These are phyloP conservation scores for Acanthamoeba quina DNA, from an alignment of 208 protist species.

Conservation along the genomic window DNA sequence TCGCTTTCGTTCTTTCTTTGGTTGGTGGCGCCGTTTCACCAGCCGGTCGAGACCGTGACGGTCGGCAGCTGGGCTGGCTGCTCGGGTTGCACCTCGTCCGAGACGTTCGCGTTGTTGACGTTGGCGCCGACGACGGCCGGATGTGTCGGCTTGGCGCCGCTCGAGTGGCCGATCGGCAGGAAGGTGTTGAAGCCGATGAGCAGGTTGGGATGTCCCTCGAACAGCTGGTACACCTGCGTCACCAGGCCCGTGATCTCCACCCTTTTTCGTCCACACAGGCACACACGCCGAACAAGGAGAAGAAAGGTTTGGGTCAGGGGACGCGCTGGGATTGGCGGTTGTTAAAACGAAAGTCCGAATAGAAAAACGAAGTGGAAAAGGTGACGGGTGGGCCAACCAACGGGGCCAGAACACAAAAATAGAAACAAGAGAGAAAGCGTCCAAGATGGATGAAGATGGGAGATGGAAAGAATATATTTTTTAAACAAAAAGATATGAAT, in stretches of 20 bases:
- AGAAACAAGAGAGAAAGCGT: not conserved
- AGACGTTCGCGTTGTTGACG: too few relatives aligned
- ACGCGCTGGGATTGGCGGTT: too few relatives aligned
- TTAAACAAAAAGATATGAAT: not conserved
- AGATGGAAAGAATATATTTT: not conserved
- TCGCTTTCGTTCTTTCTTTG: not conserved
- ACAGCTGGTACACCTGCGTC: constrained; percentile 58
- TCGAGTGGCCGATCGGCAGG: constrained; percentile 29
- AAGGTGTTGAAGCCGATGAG: constrained; percentile 68
- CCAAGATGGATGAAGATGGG: not conserved
- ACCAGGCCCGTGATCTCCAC: constrained; percentile 23
- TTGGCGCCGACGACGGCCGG: not conserved
- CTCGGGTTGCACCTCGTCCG: not conserved
- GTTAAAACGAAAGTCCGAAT: not conserved
- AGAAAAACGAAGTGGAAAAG: too few relatives aligned
- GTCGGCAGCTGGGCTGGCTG: not conserved
- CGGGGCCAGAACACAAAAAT: not conserved
- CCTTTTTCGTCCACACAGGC: not conserved
- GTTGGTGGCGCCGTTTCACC: not conserved
- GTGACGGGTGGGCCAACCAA: too few relatives aligned
- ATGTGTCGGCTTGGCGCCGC: not conserved
- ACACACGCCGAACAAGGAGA: not conserved
- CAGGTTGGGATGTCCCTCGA: constrained; percentile 64
- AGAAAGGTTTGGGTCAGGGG: too few relatives aligned
- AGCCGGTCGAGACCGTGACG: not conserved